These are phyloP conservation scores for Mycena chlorophos DNA, from an alignment of 768 basidiomycete species.

Conservation along the genomic window DNA sequence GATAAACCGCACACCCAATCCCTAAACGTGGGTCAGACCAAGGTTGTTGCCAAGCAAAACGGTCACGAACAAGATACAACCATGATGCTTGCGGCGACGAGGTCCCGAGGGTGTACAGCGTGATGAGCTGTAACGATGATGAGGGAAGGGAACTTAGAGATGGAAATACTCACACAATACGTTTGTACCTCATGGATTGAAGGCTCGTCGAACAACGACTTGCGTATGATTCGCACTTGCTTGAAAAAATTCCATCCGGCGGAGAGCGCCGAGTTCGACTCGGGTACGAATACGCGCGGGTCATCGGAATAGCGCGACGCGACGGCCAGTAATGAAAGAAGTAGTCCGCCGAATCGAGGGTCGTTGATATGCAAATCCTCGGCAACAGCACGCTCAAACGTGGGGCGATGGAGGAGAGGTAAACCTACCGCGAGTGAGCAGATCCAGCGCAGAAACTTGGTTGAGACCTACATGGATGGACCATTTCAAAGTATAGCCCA, in stretches of 20 bases:
- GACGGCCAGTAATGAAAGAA: slow-evolving; percentile 67
- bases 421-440: slow-evolving; percentile 23
- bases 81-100: slow-evolving; percentile 55
- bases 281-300: slow-evolving; percentile 35
- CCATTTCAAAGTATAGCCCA: slow-evolving; percentile 55
- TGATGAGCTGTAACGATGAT: too few species aligned
- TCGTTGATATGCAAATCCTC: slow-evolving; percentile 52
- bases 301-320: slow-evolving; percentile 62
- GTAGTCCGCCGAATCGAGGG: slow-evolving; percentile 50
- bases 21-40: slow-evolving; percentile 25
- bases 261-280: slow-evolving; percentile 42
- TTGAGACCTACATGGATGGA: slow-evolving; percentile 38
- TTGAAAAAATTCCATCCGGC: slow-evolving; percentile 62
- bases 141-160: slow-evolving; percentile 1
- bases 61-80: slow-evolving; percentile 41
- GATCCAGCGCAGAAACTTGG: background rate
- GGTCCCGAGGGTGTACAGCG: slow-evolving; percentile 40
- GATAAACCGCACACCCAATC: slow-evolving; percentile 57
- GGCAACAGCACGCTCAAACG: slow-evolving; percentile 53
- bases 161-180: slow-evolving; percentile 48
- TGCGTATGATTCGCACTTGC: slow-evolving; percentile 63
- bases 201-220: slow-evolving; percentile 55
- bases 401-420: slow-evolving; percentile 69
- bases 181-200: slow-evolving; percentile 72
- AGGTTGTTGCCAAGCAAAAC: background rate